A percentile compares a stretch with the other conserved stretches of the same genome.
Conservation (phyloP, 2,329 filamentous ascomycete genomes). For the Furcasterigmium sp. region DNA sequence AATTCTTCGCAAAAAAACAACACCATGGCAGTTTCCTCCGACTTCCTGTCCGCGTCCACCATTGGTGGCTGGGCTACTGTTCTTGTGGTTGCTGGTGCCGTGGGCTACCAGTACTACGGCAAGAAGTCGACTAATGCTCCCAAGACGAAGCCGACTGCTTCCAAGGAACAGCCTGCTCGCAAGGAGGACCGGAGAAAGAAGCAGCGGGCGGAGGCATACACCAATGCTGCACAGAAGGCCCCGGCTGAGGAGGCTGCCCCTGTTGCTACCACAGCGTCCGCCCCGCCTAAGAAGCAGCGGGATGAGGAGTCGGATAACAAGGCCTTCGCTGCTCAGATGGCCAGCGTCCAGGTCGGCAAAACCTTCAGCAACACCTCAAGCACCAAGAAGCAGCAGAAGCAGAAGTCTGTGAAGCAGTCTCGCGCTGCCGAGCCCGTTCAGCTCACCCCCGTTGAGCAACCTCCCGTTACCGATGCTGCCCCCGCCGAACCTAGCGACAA, state of each 20-base stretch:
- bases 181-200: constrained; percentile 41
- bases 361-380: constrained; percentile 50
- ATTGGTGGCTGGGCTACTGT: constrained; percentile 12
- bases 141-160: constrained; percentile 22
- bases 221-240: constrained; percentile 27
- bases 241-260: constrained; percentile 23
- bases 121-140: constrained; percentile 22
- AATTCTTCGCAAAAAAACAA: too few relatives aligned
- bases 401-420: constrained; percentile 67
- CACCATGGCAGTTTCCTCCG: constrained; percentile 14
- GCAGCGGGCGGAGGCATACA: constrained; percentile 37
- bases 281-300: constrained; percentile 23
- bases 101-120: constrained; percentile 12
- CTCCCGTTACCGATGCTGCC: too few relatives aligned
- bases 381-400: constrained; percentile 56
- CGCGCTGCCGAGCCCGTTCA: constrained; percentile 46
- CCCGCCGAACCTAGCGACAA: constrained; percentile 67
- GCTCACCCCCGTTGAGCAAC: too few relatives aligned
- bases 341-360: constrained; percentile 65
- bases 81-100: constrained; percentile 9
- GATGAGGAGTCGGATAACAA: constrained; percentile 63
- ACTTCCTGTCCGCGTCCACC: constrained; percentile 10
- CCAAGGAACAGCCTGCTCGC: constrained; percentile 26
- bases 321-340: constrained; percentile 72
- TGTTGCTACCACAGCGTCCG: constrained; percentile 19